Evolutionary conservation across 176 grass and related monocot species (phyloP).

Genomic region (Cocos nucifera): DNA sequence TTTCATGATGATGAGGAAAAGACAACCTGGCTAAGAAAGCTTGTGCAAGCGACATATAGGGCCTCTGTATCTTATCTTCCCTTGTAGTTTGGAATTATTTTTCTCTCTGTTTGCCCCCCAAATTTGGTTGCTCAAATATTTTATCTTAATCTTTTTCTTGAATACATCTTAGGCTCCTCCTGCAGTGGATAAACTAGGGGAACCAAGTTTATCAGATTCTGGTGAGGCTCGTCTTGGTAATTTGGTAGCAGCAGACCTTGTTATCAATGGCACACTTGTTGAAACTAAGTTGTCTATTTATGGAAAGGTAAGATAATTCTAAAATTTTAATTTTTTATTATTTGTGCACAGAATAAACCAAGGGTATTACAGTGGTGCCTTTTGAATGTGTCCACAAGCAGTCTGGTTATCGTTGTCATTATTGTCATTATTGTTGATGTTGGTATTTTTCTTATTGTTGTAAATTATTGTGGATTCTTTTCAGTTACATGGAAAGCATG

Average conservation of each 20-base stretch:
- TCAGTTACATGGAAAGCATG: conserved; percentile 60
- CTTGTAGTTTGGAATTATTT: conserved; percentile 14
- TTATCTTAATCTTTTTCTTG: conserved; percentile 13
- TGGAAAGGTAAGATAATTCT: conserved; percentile 53
- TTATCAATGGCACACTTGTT: conserved; percentile 83
- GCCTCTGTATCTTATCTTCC: conserved; percentile 62
- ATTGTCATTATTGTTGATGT: neutral
- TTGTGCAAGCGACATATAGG: conserved; percentile 83
- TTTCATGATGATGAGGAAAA: conserved; percentile 67
- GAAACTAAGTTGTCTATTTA: conserved; percentile 84
- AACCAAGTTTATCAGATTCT: conserved; percentile 37
- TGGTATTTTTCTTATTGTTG: conserved; percentile 6
- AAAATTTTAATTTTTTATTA: neutral
- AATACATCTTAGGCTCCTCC: conserved; percentile 52
- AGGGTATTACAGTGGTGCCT: too few relatives aligned
- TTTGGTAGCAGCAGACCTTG: conserved; percentile 72
- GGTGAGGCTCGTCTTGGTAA: conserved; percentile 48
- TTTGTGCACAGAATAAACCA: too few relatives aligned
- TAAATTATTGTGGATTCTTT: conserved; percentile 20
- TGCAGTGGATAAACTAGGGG: conserved; percentile 69
- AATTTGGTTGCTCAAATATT: neutral
- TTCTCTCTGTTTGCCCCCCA: neutral
- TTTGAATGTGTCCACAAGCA: too few relatives aligned
- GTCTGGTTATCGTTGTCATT: too few relatives aligned
- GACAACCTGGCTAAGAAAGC: conserved; percentile 66